phyloP scores from a whole-genome alignment of 2,329 filamentous ascomycete genomes.

The Cladosporium velox region DNA sequence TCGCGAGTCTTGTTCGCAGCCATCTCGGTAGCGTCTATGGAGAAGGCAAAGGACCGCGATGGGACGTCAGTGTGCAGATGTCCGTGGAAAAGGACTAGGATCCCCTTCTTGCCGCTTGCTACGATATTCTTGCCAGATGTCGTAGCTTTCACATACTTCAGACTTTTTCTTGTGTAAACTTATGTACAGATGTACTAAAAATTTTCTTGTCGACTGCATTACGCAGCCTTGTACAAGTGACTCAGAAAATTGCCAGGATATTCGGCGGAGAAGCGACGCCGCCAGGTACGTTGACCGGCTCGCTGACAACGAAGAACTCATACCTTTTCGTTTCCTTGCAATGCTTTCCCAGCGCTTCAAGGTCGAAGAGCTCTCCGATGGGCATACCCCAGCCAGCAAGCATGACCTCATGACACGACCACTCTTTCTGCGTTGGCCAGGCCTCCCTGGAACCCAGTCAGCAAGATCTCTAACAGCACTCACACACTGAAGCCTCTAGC shows the following conservation, averaged over 20 bases:
- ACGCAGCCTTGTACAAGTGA: neutral
- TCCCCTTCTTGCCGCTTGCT: neutral
- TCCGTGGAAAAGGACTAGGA: conserved; percentile 51
- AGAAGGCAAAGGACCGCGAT: conserved; percentile 72
- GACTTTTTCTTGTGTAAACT: conserved; percentile 8
- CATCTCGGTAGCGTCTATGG: conserved; percentile 87
- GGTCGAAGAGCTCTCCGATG: conserved; percentile 40
- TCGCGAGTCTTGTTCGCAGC: conserved; percentile 79
- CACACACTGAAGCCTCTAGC: neutral
- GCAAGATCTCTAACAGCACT: neutral
- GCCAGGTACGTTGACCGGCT: conserved; percentile 26
- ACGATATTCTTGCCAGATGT: neutral
- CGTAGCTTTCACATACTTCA: conserved; percentile 3
- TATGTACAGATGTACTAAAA: conserved; percentile 7
- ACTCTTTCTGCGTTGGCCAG: conserved; percentile 42
- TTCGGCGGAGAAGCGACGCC: conserved; percentile 28
- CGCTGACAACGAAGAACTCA: conserved; percentile 32
- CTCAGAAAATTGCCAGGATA: conserved; percentile 27
- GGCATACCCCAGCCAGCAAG: conserved; percentile 31
- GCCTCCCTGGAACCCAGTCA: conserved; percentile 28
- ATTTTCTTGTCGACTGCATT: neutral
- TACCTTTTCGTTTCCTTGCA: conserved; percentile 36
- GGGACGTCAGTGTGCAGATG: conserved; percentile 91
- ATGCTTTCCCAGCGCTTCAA: conserved; percentile 35
- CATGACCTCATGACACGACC: conserved; percentile 49